phyloP scores from a whole-genome alignment of 73 alveolate genomes.

The Tetrahymena thermophila region DNA sequence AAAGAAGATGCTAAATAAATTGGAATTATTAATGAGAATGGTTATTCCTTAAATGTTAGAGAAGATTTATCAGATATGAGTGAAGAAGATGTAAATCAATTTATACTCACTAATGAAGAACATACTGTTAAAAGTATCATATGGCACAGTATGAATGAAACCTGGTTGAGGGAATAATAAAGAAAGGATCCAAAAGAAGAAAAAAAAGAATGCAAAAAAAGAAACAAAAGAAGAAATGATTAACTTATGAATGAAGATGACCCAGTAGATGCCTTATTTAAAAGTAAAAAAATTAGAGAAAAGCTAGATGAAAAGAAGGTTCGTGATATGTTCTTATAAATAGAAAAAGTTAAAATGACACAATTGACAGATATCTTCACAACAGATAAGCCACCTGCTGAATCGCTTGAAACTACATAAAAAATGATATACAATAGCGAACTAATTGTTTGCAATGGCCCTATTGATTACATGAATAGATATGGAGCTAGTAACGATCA shows the following conservation, averaged over 20 bases:
- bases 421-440: not conserved
- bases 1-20: constrained; percentile 15
- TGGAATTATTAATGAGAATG: constrained; percentile 29
- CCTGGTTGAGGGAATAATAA: constrained; percentile 82
- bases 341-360: not conserved
- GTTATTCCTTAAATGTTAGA: constrained; percentile 10
- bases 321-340: not conserved
- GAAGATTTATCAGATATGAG: constrained; percentile 70
- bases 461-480: not conserved
- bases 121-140: constrained; percentile 67
- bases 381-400: not conserved
- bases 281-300: constrained; percentile 17
- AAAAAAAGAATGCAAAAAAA: constrained; percentile 26
- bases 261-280: constrained; percentile 15
- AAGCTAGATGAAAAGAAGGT: not conserved
- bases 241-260: constrained; percentile 19
- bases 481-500: not conserved
- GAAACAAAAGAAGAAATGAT: not conserved
- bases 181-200: constrained; percentile 52
- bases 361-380: not conserved
- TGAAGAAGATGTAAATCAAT: constrained; percentile 81
- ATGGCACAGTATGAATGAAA: constrained; percentile 88
- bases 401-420: not conserved
- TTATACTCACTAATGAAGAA: constrained; percentile 79
- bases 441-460: not conserved